Conservation (phyloP, 2,329 filamentous ascomycete genomes). For the Pestalotiopsis sp. region DNA sequence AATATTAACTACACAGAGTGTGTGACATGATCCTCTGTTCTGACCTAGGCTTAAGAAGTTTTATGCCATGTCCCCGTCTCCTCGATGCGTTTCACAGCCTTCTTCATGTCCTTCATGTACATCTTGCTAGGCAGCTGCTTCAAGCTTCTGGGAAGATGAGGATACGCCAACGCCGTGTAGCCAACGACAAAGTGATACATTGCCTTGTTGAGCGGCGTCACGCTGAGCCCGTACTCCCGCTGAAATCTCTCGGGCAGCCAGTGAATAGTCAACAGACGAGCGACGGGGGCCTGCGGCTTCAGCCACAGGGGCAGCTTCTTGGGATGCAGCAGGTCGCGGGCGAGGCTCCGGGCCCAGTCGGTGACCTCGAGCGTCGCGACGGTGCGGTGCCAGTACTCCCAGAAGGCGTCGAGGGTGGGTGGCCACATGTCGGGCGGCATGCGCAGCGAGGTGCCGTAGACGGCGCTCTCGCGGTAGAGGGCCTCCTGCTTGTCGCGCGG, state of each 20-base stretch:
- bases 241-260: conserved; percentile 31
- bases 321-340: conserved; percentile 30
- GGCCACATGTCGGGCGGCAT: conserved; percentile 38
- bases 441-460: conserved; percentile 6
- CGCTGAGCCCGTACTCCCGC: conserved; percentile 28
- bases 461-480: conserved; percentile 14
- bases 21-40: neutral
- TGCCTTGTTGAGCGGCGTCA: conserved; percentile 20
- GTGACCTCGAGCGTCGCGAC: conserved; percentile 35
- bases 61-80: conserved; percentile 23
- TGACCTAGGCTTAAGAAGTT: neutral
- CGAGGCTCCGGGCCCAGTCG: conserved; percentile 29
- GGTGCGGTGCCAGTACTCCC: conserved; percentile 39
- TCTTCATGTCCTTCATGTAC: conserved; percentile 36
- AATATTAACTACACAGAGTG: neutral
- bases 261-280: conserved; percentile 31
- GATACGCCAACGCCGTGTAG: conserved; percentile 24
- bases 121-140: conserved; percentile 28
- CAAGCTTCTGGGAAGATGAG: conserved; percentile 26
- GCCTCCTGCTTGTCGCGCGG: conserved; percentile 16
- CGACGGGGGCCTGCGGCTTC: conserved; percentile 25
- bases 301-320: conserved; percentile 29
- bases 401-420: conserved; percentile 33
- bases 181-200: conserved; percentile 23
- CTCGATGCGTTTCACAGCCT: conserved; percentile 17